phyloP scores from a whole-genome alignment of 371 early-diverging fungal species.

The Mucor ambiguus region DNA sequence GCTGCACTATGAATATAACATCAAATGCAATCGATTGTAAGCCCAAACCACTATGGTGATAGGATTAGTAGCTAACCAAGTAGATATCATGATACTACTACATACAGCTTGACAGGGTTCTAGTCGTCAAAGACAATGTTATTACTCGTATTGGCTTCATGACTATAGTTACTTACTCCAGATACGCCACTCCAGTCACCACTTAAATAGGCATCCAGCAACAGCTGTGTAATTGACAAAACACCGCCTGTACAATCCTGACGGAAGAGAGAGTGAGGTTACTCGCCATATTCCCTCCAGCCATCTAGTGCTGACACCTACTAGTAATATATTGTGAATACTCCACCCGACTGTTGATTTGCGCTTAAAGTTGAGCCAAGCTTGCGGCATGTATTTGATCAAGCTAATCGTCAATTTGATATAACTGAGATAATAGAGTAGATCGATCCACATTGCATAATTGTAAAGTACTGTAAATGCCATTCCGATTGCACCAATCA shows the following conservation, averaged over 20 bases:
- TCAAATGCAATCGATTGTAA: slow-evolving; percentile 83
- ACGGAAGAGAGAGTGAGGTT: neutral
- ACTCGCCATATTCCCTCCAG: neutral
- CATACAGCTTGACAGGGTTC: slow-evolving; percentile 61
- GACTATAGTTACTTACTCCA: slow-evolving; percentile 46
- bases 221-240: slow-evolving; percentile 77
- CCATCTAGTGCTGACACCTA: slow-evolving; percentile 14
- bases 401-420: slow-evolving; percentile 80
- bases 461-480: slow-evolving; percentile 28
- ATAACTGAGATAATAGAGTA: slow-evolving; percentile 77
- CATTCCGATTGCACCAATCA: slow-evolving; percentile 45
- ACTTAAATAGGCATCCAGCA: slow-evolving; percentile 73
- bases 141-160: neutral
- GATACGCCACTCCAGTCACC: slow-evolving; percentile 73
- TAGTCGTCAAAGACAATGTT: slow-evolving; percentile 12
- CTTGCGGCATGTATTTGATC: slow-evolving; percentile 92
- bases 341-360: slow-evolving; percentile 94
- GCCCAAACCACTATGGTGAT: slow-evolving; percentile 66
- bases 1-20: slow-evolving; percentile 82
- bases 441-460: slow-evolving; percentile 56
- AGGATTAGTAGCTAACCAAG: neutral
- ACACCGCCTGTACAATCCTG: slow-evolving; percentile 89
- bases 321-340: slow-evolving; percentile 85
- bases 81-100: neutral
- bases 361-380: slow-evolving; percentile 72